These are phyloP conservation scores for Clarkia xantiana DNA, from an alignment of 345 rosid genomes.

Conservation along the genomic window DNA sequence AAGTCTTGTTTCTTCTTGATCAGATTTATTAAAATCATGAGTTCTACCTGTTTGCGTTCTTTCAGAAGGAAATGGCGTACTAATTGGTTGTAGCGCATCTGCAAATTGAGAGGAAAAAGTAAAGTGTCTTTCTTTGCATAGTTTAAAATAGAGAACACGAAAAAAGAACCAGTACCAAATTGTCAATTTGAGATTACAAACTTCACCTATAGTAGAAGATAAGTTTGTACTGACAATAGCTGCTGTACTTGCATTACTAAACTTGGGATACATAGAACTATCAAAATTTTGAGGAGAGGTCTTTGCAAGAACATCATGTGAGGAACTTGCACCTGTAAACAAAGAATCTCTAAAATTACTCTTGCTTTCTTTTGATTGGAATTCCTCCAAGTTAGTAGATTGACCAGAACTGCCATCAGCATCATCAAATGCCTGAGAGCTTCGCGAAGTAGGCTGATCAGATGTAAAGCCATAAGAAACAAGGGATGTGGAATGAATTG, in stretches of 20 bases:
- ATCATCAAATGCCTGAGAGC: constrained; percentile 21
- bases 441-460: constrained; percentile 12
- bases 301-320: constrained; percentile 12
- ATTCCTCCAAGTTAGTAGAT: constrained; percentile 17
- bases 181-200: background rate
- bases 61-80: constrained; percentile 26
- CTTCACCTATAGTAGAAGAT: constrained; percentile 25
- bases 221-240: constrained; percentile 17
- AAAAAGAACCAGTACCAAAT: constrained; percentile 4
- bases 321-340: constrained; percentile 6
- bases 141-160: background rate
- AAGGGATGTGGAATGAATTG: constrained; percentile 7
- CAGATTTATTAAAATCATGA: constrained; percentile 13
- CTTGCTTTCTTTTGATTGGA: constrained; percentile 22
- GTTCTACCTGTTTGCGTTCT: constrained; percentile 16
- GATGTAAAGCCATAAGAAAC: constrained; percentile 9
- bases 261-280: constrained; percentile 15
- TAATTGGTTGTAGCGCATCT: constrained; percentile 27
- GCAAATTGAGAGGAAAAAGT: constrained; percentile 15
- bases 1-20: constrained; percentile 26
- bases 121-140: background rate
- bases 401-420: constrained; percentile 13
- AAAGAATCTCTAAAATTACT: constrained; percentile 16
- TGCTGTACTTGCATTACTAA: constrained; percentile 15
- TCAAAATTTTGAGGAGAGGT: constrained; percentile 18